Base-by-base conservation (phyloP, 1,284 basidiomycete species). In the Pyrrhoderma lamaoense region DNA sequence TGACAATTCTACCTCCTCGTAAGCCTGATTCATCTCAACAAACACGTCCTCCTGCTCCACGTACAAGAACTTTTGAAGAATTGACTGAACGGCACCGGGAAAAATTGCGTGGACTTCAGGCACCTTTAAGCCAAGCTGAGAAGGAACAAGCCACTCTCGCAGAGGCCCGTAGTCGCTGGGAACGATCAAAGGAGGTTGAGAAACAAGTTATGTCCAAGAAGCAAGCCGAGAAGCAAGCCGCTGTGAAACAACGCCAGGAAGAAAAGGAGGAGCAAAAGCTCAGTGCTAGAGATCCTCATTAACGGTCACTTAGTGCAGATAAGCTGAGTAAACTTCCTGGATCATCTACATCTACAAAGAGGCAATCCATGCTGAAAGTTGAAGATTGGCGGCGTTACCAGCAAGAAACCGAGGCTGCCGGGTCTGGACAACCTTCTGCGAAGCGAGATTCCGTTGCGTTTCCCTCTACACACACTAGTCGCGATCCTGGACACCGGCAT, bases 321-420 rank as follows among this genome's bases (percentile, higher is more conserved):
- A 74, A 73, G 61, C 70, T 88, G 16, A 76, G 72, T 46, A 64
- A 64, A 19, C 64, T 73, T 31, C 64, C 67, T 4, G 66, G 62
- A n/a, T 51, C 58, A 5, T 56, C 57, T 16, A 21, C 61, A n/a
- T 56, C 63, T 23, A 79, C 82, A 45, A 80, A 76, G 61, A 76
- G 83, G 44, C 63, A 81, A 64, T 88, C 85, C 42, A 78, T 74
- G 62, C 65, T 87, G 70, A 87, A 88, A 64, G 87, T 89, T 34
- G 84, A 88, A 63, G 86, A 88, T 60, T 89, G 87, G 86, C 82
- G 86, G 64, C 75, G 75, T 56, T 74, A 80, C 60, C 86, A 88
- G 61, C 71, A 79, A 51, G 75, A 78, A 67, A 45, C 39, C 14
- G 49, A 48, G 14, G 23, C 27, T 7, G 27, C 27, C 27, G 27